phyloP scores from a whole-genome alignment of 73 alveolate genomes.

The Stentor coeruleus region DNA sequence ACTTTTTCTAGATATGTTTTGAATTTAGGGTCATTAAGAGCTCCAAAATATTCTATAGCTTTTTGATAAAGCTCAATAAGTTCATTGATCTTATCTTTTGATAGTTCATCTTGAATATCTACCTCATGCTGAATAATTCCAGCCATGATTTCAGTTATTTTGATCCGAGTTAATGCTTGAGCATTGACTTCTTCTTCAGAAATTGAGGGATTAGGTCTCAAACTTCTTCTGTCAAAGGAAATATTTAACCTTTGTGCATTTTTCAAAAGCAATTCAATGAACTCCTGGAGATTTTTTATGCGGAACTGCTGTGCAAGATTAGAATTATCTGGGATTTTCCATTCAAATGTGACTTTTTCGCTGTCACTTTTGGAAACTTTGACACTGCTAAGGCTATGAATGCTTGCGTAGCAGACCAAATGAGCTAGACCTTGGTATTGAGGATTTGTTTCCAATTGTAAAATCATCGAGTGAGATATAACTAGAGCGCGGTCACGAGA shows the following conservation, averaged over 20 bases:
- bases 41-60: constrained; percentile 69
- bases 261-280: constrained; percentile 38
- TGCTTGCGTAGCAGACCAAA: background rate
- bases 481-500: constrained; percentile 13
- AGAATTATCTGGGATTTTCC: background rate
- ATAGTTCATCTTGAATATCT: constrained; percentile 33
- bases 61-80: constrained; percentile 58
- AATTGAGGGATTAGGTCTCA: background rate
- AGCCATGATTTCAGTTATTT: constrained; percentile 47
- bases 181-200: constrained; percentile 26
- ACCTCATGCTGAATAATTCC: constrained; percentile 46
- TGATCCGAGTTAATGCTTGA: constrained; percentile 31
- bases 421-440: background rate
- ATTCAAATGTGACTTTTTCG: constrained; percentile 4
- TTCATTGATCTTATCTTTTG: constrained; percentile 41
- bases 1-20: constrained; percentile 46
- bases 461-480: background rate
- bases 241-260: constrained; percentile 44
- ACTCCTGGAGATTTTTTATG: constrained; percentile 41
- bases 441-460: constrained; percentile 8
- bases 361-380: background rate
- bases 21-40: constrained; percentile 60
- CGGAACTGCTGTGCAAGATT: constrained; percentile 23
- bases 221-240: constrained; percentile 37
- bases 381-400: background rate